phyloP scores from a whole-genome alignment of 2,329 filamentous ascomycete genomes.

The Plectosphaerella cucumerina region DNA sequence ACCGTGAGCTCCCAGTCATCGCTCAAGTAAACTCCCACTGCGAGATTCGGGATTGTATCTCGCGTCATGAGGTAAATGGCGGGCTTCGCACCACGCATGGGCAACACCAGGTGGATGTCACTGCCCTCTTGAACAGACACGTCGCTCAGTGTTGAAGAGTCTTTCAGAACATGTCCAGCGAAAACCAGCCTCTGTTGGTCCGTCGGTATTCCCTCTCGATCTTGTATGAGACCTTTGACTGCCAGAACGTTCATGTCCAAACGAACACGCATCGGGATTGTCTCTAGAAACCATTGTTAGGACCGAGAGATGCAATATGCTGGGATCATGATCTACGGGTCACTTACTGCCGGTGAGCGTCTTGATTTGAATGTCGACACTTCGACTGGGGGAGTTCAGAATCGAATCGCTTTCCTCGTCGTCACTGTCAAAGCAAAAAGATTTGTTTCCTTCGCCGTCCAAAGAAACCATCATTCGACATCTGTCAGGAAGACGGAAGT shows the following conservation, averaged over 20 bases:
- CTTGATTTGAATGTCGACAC: neutral
- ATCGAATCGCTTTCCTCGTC: too few species aligned
- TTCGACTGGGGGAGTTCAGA: too few species aligned
- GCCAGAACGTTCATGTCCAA: neutral
- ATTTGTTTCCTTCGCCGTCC: too few species aligned
- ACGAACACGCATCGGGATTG: neutral
- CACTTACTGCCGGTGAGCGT: neutral
- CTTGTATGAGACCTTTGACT: neutral
- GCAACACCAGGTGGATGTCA: neutral
- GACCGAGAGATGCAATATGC: too few species aligned
- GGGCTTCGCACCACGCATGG: neutral
- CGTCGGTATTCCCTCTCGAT: neutral
- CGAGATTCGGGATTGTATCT: neutral
- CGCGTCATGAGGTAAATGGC: conserved; percentile 1
- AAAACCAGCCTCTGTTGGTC: neutral
- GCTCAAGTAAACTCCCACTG: neutral
- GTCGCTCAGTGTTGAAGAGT: too few species aligned
- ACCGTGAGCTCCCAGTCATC: neutral
- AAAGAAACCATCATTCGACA: too few species aligned
- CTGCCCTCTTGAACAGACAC: neutral
- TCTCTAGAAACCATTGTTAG: neutral
- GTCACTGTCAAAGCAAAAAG: too few species aligned
- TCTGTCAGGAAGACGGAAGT: too few species aligned
- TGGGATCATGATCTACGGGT: neutral
- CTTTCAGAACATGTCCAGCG: neutral